These are phyloP conservation scores for Lablab purpureus DNA, from an alignment of 306 rosid genomes.

Conservation along the genomic window DNA sequence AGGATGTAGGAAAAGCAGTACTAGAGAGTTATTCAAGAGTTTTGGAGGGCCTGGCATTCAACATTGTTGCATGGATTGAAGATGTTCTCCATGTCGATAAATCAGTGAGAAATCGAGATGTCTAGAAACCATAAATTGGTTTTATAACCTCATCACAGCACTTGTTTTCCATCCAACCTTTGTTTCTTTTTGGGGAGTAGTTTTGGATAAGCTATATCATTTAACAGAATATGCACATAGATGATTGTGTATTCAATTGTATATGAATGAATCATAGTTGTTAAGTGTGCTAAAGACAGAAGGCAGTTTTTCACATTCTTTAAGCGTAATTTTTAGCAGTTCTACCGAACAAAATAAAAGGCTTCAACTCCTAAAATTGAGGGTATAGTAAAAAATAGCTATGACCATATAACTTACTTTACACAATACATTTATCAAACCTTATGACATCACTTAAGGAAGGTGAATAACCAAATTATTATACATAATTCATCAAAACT, in stretches of 20 bases:
- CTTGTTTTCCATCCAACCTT: background rate
- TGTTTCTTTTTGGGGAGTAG: no score
- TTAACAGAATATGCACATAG: constrained; percentile 13
- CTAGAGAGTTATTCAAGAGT: constrained; percentile 82
- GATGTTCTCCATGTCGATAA: constrained; percentile 67
- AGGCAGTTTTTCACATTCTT: constrained; percentile 11
- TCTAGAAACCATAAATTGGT: constrained; percentile 34
- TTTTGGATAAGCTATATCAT: no score
- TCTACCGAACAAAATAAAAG: no score
- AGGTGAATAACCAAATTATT: no score
- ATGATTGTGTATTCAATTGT: constrained; percentile 41
- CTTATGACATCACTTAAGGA: no score
- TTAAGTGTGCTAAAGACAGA: background rate
- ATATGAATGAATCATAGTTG: constrained; percentile 31
- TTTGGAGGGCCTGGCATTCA: constrained; percentile 74
- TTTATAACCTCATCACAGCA: constrained; percentile 15
- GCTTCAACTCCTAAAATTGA: no score
- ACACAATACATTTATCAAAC: no score
- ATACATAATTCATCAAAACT: no score
- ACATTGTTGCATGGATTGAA: constrained; percentile 81
- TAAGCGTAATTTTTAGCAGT: background rate
- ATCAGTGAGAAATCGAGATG: constrained; percentile 55
- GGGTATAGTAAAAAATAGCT: no score
- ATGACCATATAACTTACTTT: no score
- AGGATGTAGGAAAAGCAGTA: constrained; percentile 78